phyloP scores from a whole-genome alignment of 1,284 basidiomycete species.

The Puccinia brachypodii region DNA sequence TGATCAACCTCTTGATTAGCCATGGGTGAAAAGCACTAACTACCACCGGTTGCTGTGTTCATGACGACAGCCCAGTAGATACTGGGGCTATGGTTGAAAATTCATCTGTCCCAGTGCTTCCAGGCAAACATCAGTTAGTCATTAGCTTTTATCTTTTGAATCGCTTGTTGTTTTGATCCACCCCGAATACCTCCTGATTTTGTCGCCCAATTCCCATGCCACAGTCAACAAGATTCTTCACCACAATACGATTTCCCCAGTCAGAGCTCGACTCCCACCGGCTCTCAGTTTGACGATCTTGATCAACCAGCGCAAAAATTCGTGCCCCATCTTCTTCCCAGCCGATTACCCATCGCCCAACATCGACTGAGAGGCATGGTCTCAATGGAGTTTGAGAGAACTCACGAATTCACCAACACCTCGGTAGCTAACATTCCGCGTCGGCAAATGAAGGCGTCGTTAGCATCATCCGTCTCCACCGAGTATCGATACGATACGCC shows the following conservation, averaged over 20 bases:
- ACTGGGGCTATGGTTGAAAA: too few species aligned
- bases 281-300: neutral
- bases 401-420: too few species aligned
- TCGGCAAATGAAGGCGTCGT: neutral
- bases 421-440: neutral
- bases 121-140: neutral
- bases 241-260: neutral
- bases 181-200: neutral
- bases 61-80: neutral
- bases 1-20: neutral
- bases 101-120: neutral
- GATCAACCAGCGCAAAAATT: neutral
- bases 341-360: neutral
- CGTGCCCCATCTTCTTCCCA: neutral
- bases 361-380: conserved; percentile 10
- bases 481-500: conserved; percentile 16
- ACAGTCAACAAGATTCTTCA: neutral
- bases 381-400: neutral
- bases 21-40: neutral
- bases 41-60: neutral
- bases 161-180: neutral
- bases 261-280: neutral
- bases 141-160: neutral
- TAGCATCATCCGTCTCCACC: neutral
- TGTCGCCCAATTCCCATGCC: neutral